Base-by-base conservation (phyloP, 768 basidiomycete genomes). In the Tricholoma furcatifolium region DNA sequence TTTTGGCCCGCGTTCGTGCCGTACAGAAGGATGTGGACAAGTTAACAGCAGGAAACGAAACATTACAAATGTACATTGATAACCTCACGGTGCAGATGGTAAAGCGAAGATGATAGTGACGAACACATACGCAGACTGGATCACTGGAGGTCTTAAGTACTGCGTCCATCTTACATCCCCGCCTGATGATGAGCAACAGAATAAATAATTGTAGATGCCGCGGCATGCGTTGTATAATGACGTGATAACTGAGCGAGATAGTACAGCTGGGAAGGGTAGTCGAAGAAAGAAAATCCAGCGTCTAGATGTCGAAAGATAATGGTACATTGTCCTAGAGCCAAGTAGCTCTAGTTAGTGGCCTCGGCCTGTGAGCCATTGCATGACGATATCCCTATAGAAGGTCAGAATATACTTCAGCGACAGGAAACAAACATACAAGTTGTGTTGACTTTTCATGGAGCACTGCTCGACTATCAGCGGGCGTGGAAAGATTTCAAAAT, bases 361-460 rank as follows among this genome's bases (percentile, higher is more conserved):
- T 21, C 85, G 81, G 48, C 81, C 83, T 27, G 89, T 76, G 39
- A 96, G 76, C 93, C 93, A 96, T 62, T 93, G 84, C 10, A 96
- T 68, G 6, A 95, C 85, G 55, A 95, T 93, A 64, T 94, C 92
- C 54, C 87, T 89, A 54, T 11, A 50, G 36, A 53, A 39, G 34
- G 36, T 48, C n/a, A 39, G 18, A 18, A 20, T 24, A 3, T 24
- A 43, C 41, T 43, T 27, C 34, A 10, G n/a, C 6, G n/a, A 18
- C 20, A 15, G 32, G 34, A 17, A 40, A 48, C 17, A 23, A 23
- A 31, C 67, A 50, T 60, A 90, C 87, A 97, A 73, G 65, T 97
- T 97, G 68, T 97, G 93, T 68, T 91, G 89, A 63, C 86, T 94
- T 70, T 94, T 95, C 88, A 96, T 95, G 2, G 93, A 97, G 67